Percentiles rank a stretch among this genome's conserved stretches.
phyloP scores from a whole-genome alignment of 129 eudicot genomes.

The Smallanthus sonchifolius region DNA sequence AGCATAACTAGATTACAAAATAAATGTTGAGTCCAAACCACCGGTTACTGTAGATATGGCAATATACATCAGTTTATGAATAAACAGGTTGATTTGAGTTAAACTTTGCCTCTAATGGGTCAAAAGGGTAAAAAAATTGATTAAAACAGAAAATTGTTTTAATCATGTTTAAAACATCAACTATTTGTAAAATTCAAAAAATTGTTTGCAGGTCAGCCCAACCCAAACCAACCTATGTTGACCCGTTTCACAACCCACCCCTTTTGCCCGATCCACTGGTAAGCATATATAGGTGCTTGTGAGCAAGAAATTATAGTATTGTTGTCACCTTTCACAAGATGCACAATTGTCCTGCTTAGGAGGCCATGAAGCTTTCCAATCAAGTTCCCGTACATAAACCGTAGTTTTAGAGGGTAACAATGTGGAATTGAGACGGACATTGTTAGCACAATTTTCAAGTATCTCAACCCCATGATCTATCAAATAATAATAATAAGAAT shows the following conservation, averaged over 20 bases:
- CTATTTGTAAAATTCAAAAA: not conserved
- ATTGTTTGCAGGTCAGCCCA: not conserved
- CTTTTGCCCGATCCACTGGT: not conserved
- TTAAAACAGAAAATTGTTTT: not conserved
- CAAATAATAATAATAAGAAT: not conserved
- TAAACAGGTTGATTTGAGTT: not conserved
- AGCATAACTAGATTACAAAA: conserved; percentile 42
- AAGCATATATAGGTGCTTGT: not conserved
- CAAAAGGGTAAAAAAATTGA: not conserved
- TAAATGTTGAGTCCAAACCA: not conserved
- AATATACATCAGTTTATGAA: not conserved
- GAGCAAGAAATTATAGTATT: not conserved
- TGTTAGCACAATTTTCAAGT: conserved; percentile 62
- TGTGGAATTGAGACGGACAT: conserved; percentile 52
- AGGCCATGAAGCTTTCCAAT: conserved; percentile 79
- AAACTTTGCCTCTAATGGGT: not conserved
- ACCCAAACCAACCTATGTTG: conserved; percentile 1
- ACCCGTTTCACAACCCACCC: not conserved
- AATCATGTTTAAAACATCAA: not conserved
- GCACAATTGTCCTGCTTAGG: conserved; percentile 36
- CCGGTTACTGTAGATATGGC: not conserved
- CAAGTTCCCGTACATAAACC: conserved; percentile 85
- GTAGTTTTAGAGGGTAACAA: conserved; percentile 37
- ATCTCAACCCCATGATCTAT: conserved; percentile 67
- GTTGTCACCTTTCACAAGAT: conserved; percentile 40